phyloP scores from a whole-genome alignment of 345 rosid species.

The Corymbia maculata region DNA sequence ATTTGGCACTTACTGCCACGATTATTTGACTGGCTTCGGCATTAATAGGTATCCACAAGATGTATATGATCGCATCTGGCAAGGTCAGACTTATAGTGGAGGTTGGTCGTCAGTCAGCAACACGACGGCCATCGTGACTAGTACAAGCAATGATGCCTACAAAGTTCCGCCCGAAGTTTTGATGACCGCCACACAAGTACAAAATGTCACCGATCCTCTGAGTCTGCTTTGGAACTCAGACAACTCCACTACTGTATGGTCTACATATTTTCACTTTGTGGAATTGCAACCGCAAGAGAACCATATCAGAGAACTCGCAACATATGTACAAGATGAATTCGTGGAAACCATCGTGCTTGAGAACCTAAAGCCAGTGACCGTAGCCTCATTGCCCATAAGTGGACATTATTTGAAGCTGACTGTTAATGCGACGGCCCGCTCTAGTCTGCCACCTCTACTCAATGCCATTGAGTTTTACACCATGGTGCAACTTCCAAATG shows the following conservation, averaged over 20 bases:
- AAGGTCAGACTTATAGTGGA: rapidly evolving
- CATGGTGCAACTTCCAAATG: conserved; percentile 1
- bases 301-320: not conserved
- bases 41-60: not conserved
- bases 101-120: not conserved
- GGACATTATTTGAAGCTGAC: not conserved
- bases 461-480: conserved; percentile 27
- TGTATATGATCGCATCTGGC: not conserved
- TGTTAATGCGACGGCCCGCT: not conserved
- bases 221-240: rapidly evolving
- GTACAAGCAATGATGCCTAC: not conserved
- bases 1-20: not conserved
- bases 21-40: not conserved
- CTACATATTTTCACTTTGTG: not conserved
- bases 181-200: not conserved
- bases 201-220: too few species aligned
- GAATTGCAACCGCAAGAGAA: conserved; percentile 13
- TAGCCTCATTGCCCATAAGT: not conserved
- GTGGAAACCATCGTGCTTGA: not conserved
- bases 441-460: conserved; percentile 22
- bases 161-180: not conserved
- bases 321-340: not conserved
- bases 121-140: not conserved
- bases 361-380: not conserved
- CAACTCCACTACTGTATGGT: not conserved